Conservation (phyloP, 345 rosid species). For the Zanthoxylum bungeanum region DNA sequence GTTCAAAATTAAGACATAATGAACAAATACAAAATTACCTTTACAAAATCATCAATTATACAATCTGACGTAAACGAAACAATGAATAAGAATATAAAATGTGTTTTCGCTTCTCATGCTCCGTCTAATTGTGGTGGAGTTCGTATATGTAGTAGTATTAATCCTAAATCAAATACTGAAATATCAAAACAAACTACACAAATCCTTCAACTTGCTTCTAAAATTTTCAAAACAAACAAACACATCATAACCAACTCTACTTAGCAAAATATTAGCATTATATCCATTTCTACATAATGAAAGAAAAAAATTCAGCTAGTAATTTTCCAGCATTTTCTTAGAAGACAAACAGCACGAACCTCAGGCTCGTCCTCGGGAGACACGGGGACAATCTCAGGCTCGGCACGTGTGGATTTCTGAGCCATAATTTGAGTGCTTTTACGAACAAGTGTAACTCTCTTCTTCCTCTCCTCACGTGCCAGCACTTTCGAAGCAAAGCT, state of each 20-base stretch:
- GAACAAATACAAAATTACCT: too few relatives aligned
- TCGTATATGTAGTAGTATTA: background rate
- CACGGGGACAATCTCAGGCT: conserved; percentile 64
- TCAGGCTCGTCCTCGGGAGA: conserved; percentile 61
- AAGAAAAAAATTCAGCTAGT: background rate
- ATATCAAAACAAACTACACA: background rate
- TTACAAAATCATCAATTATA: too few relatives aligned
- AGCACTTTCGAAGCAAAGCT: conserved; percentile 49
- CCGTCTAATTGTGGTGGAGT: background rate
- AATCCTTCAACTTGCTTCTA: too few relatives aligned
- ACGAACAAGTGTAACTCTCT: conserved; percentile 21
- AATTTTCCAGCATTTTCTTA: background rate
- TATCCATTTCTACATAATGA: too few relatives aligned
- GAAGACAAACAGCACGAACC: conserved; percentile 33
- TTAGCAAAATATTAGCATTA: background rate
- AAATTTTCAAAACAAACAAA: background rate
- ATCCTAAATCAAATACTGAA: too few relatives aligned
- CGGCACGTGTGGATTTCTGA: conserved; percentile 49
- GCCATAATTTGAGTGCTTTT: conserved; percentile 39
- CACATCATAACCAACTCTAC: background rate
- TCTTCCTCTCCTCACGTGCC: conserved; percentile 25
- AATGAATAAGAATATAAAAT: too few relatives aligned
- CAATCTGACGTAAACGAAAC: background rate
- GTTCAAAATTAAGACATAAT: background rate
- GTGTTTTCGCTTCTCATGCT: background rate